phyloP scores from a whole-genome alignment of 306 rosid genomes.

The Corylus heterophylla region DNA sequence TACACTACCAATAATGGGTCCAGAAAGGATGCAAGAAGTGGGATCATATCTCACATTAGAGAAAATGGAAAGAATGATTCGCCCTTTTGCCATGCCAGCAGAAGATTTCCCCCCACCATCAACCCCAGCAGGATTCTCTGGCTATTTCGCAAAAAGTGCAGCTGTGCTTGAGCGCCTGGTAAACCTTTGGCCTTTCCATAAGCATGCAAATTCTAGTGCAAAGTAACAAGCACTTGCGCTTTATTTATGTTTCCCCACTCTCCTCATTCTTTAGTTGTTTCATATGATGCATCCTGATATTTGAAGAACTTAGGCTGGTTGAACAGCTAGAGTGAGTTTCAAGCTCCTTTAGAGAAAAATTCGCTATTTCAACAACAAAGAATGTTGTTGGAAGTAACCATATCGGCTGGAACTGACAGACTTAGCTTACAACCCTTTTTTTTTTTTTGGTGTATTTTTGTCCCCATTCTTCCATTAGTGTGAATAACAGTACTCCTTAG shows the following conservation, averaged over 20 bases:
- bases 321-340: constrained; percentile 35
- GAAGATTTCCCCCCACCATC: constrained; percentile 97
- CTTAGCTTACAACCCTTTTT: neutral
- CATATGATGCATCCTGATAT: neutral
- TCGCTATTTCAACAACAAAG: constrained; percentile 16
- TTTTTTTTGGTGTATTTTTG: neutral
- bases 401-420: neutral
- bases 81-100: constrained; percentile 98
- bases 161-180: constrained; percentile 90
- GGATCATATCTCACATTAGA: constrained; percentile 85
- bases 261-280: neutral
- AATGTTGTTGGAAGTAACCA: constrained; percentile 24
- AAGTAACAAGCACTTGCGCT: constrained; percentile 36
- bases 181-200: constrained; percentile 95
- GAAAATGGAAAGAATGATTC: constrained; percentile 87
- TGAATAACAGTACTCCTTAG: neutral
- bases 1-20: constrained; percentile 88
- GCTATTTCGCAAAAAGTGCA: constrained; percentile 83
- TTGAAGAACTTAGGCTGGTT: constrained; percentile 11
- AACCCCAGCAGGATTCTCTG: constrained; percentile 82
- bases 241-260: constrained; percentile 1
- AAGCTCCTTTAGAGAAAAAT: constrained; percentile 20
- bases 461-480: neutral
- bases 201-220: constrained; percentile 45
- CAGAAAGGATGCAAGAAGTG: constrained; percentile 89